These are phyloP conservation scores for Cystofilobasidium capitatum DNA, from an alignment of 768 basidiomycete species.

Conservation along the genomic window DNA sequence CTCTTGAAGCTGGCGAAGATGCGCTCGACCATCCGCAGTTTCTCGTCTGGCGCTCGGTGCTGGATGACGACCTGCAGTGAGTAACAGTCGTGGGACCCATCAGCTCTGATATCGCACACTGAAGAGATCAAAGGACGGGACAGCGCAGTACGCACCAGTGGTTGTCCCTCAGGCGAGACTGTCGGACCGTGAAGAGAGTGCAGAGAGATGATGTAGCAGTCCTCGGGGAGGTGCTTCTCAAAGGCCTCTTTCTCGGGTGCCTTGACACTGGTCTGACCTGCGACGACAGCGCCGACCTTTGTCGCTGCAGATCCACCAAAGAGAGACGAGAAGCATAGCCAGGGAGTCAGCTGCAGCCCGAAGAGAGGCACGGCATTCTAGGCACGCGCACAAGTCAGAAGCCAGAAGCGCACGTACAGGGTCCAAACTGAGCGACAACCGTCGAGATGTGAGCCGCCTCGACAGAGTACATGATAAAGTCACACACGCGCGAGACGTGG, in stretches of 20 bases:
- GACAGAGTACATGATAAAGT: constrained; percentile 90
- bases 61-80: constrained; percentile 66
- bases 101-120: not conserved
- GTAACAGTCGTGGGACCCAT: not conserved
- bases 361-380: not conserved
- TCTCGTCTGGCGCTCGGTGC: constrained; percentile 67
- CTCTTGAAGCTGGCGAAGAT: constrained; percentile 71
- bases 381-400: not conserved
- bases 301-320: constrained; percentile 51
- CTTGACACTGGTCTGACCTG: constrained; percentile 95
- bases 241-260: constrained; percentile 85
- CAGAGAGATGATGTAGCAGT: constrained; percentile 80
- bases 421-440: constrained; percentile 81
- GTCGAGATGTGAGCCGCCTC: constrained; percentile 76
- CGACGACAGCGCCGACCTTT: constrained; percentile 80
- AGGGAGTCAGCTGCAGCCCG: not conserved
- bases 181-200: constrained; percentile 92
- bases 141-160: constrained; percentile 52
- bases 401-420: constrained; percentile 53
- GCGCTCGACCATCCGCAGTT: constrained; percentile 66
- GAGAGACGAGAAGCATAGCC: not conserved
- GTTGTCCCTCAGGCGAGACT: constrained; percentile 79
- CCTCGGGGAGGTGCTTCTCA: constrained; percentile 72
- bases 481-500: constrained; percentile 73
- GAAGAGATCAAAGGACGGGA: not conserved